Percentiles rank a stretch among this genome's conserved stretches.
Conservation (phyloP, 805 yeast species). For the Ogataea methylovora region DNA sequence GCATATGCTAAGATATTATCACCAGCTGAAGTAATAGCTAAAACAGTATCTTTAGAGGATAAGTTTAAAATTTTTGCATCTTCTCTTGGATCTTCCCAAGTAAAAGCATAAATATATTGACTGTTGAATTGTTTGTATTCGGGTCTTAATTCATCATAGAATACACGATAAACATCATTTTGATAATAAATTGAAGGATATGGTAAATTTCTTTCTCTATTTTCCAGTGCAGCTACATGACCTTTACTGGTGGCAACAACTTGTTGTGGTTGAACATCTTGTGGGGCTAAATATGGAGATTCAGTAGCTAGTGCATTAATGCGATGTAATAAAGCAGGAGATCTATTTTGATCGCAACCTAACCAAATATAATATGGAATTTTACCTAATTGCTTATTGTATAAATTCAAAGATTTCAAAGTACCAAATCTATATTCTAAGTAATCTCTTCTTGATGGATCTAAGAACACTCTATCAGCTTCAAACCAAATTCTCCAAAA, state of each 20-base stretch:
- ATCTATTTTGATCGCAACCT: constrained; percentile 58
- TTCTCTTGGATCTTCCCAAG: constrained; percentile 88
- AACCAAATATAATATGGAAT: constrained; percentile 83
- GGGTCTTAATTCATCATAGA: constrained; percentile 64
- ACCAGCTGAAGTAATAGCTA: constrained; percentile 84
- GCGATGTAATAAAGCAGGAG: constrained; percentile 40
- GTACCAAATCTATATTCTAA: constrained; percentile 81
- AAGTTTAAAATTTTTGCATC: constrained; percentile 62
- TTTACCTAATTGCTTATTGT: constrained; percentile 57
- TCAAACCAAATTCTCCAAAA: constrained; percentile 90
- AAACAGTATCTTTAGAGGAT: constrained; percentile 57
- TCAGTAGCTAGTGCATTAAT: constrained; percentile 72
- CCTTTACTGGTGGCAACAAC: constrained; percentile 52
- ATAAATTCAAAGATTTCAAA: constrained; percentile 61
- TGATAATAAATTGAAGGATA: constrained; percentile 79
- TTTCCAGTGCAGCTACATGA: constrained; percentile 65
- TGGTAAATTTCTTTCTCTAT: constrained; percentile 59
- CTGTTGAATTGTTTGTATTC: constrained; percentile 64
- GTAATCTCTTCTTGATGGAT: constrained; percentile 75
- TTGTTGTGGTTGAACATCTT: constrained; percentile 18
- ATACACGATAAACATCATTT: constrained; percentile 69
- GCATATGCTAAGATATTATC: constrained; percentile 76
- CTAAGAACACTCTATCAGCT: constrained; percentile 71
- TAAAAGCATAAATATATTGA: constrained; percentile 80
- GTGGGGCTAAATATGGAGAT: constrained; percentile 73